Evolutionary conservation across 1,139 yeast species (phyloP).

Genomic region (Yamadazyma blattariae): DNA sequence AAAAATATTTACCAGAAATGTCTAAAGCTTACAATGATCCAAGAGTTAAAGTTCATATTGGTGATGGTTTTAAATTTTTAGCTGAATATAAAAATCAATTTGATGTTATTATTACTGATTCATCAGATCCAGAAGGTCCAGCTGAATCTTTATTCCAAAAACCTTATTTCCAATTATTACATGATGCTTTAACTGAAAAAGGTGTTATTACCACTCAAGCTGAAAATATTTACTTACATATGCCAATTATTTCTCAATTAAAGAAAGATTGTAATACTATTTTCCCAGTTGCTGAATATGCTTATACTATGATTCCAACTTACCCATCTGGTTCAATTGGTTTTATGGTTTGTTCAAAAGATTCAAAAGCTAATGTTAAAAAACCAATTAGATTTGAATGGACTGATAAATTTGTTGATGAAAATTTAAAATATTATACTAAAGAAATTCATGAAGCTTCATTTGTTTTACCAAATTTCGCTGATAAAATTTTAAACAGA

Average conservation of each 20-base stretch:
- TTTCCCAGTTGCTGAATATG: slow-evolving; percentile 86
- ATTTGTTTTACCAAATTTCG: slow-evolving; percentile 87
- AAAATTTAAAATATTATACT: slow-evolving; percentile 76
- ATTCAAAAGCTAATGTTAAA: slow-evolving; percentile 57
- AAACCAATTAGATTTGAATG: slow-evolving; percentile 65
- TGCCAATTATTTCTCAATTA: slow-evolving; percentile 73
- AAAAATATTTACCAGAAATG: slow-evolving; percentile 83
- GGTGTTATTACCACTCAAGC: slow-evolving; percentile 93
- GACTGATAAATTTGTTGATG: slow-evolving; percentile 58
- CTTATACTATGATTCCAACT: slow-evolving; percentile 87
- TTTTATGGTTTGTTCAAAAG: slow-evolving; percentile 88
- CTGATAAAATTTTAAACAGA: slow-evolving; percentile 42
- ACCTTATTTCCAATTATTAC: slow-evolving; percentile 77
- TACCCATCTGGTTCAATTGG: slow-evolving; percentile 95
- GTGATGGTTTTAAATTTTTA: slow-evolving; percentile 90
- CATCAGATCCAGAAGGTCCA: slow-evolving; percentile 97
- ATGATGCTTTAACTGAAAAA: slow-evolving; percentile 75
- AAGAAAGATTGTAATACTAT: slow-evolving; percentile 72
- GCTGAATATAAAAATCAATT: slow-evolving; percentile 67
- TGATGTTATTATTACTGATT: slow-evolving; percentile 90
- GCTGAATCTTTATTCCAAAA: slow-evolving; percentile 87
- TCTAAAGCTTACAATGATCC: slow-evolving; percentile 76
- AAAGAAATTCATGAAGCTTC: slow-evolving; percentile 78
- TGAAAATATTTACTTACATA: slow-evolving; percentile 86
- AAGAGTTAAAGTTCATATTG: slow-evolving; percentile 77